A percentile compares a stretch with the other conserved stretches of the same genome.
These are phyloP conservation scores for Lagerstroemia speciosa DNA, from an alignment of 345 rosid species.

Conservation along the genomic window DNA sequence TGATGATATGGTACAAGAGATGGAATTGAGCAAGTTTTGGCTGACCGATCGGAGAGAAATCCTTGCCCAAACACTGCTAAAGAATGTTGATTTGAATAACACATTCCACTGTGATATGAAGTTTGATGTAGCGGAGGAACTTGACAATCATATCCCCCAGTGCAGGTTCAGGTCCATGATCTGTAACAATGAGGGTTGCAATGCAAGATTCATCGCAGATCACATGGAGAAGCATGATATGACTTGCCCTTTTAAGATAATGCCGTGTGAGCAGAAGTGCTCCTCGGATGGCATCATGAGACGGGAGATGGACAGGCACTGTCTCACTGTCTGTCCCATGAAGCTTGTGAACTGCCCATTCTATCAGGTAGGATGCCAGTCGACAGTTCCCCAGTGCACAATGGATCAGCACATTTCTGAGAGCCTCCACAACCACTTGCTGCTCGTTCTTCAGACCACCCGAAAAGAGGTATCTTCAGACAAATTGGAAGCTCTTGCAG, in stretches of 20 bases:
- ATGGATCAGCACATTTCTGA: constrained; percentile 45
- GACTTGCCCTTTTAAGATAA: constrained; percentile 69
- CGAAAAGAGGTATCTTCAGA: constrained; percentile 49
- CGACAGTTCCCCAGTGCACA: constrained; percentile 40
- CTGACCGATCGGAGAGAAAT: constrained; percentile 44
- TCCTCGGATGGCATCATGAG: constrained; percentile 46
- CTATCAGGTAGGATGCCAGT: constrained; percentile 61
- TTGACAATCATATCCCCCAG: constrained; percentile 27
- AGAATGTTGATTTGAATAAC: constrained; percentile 68
- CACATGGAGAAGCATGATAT: constrained; percentile 61
- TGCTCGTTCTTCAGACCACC: constrained; percentile 42
- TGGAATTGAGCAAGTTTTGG: constrained; percentile 86
- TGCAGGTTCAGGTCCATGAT: constrained; percentile 58
- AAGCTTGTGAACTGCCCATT: constrained; percentile 81
- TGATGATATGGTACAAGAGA: constrained; percentile 78
- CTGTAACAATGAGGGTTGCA: constrained; percentile 70
- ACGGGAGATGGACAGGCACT: constrained; percentile 83
- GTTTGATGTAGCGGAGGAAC: constrained; percentile 42
- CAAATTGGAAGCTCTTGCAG: constrained; percentile 40
- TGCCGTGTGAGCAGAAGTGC: constrained; percentile 80
- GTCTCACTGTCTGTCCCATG: constrained; percentile 82
- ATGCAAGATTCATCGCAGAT: constrained; percentile 34
- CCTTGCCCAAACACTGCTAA: constrained; percentile 47
- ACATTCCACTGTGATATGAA: constrained; percentile 58
- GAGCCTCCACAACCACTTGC: constrained; percentile 49